Evolutionary conservation across 108 stramenopile species (phyloP).

Genomic region (Fragilaria crotonensis): DNA sequence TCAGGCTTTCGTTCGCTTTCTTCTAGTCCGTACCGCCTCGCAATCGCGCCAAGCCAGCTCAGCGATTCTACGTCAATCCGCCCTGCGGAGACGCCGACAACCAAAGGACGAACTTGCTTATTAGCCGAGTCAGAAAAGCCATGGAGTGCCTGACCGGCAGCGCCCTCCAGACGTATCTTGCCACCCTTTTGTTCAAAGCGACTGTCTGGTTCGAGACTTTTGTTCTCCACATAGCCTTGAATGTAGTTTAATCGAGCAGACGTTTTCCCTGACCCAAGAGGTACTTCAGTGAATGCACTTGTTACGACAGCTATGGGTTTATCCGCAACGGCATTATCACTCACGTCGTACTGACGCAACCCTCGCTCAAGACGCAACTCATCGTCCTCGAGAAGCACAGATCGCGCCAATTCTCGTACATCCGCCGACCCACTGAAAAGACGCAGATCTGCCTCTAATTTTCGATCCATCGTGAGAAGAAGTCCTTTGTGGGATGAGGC

Average conservation of each 20-base stretch:
- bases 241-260: slow-evolving; percentile 40
- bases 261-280: too few relatives aligned
- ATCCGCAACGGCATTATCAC: background rate
- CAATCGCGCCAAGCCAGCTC: slow-evolving; percentile 82
- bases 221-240: slow-evolving; percentile 65
- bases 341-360: background rate
- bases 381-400: slow-evolving; percentile 40
- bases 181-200: slow-evolving; percentile 74
- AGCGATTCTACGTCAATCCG: slow-evolving; percentile 66
- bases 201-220: slow-evolving; percentile 81
- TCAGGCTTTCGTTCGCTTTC: slow-evolving; percentile 38
- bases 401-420: slow-evolving; percentile 7
- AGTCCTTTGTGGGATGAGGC: slow-evolving; percentile 36
- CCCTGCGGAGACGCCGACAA: slow-evolving; percentile 50
- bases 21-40: slow-evolving; percentile 77
- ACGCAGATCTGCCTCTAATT: slow-evolving; percentile 71
- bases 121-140: slow-evolving; percentile 37
- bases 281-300: slow-evolving; percentile 3
- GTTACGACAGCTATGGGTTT: background rate
- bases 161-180: slow-evolving; percentile 76
- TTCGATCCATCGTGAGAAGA: slow-evolving; percentile 73
- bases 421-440: slow-evolving; percentile 34
- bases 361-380: too few relatives aligned
- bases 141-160: slow-evolving; percentile 64
- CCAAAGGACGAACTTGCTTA: slow-evolving; percentile 31